A percentile compares a stretch with the other conserved stretches of the same genome.
phyloP scores from a whole-genome alignment of 164 flowering plant species.

The Stephania yunnanensis region DNA sequence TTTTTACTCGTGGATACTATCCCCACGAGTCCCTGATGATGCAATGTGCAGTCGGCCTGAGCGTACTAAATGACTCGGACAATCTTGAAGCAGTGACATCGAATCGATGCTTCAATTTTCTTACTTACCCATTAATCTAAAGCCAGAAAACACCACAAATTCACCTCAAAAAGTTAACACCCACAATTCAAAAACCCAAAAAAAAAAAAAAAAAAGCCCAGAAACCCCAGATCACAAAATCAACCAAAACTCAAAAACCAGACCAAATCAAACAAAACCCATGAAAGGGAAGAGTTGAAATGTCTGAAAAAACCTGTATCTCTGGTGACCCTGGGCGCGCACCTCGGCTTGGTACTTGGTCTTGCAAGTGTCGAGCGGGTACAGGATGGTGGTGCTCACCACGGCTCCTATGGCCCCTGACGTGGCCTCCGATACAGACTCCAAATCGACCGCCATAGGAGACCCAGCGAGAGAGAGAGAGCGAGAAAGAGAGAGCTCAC shows the following conservation, averaged over 20 bases:
- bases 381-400: conserved; percentile 71
- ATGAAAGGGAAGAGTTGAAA: background rate
- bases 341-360: conserved; percentile 77
- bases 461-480: conserved; percentile 9
- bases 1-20: too few species aligned
- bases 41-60: too few species aligned
- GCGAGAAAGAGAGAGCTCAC: background rate
- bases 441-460: conserved; percentile 42
- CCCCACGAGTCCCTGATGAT: too few species aligned
- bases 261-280: background rate
- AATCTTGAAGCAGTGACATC: too few species aligned
- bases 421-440: conserved; percentile 68
- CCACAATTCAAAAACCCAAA: too few species aligned
- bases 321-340: conserved; percentile 46
- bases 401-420: conserved; percentile 76
- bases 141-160: too few species aligned
- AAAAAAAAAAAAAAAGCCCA: background rate
- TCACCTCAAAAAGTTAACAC: too few species aligned
- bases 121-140: too few species aligned
- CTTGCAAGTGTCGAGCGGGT: conserved; percentile 81
- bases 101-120: too few species aligned
- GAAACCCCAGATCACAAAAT: background rate
- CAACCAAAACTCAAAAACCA: background rate
- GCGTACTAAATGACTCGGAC: too few species aligned
- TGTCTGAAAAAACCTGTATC: conserved; percentile 45